Percentiles rank a stretch among this genome's conserved stretches.
Conservation (phyloP, 441 rosid genomes). For the Erodium trifolium region DNA sequence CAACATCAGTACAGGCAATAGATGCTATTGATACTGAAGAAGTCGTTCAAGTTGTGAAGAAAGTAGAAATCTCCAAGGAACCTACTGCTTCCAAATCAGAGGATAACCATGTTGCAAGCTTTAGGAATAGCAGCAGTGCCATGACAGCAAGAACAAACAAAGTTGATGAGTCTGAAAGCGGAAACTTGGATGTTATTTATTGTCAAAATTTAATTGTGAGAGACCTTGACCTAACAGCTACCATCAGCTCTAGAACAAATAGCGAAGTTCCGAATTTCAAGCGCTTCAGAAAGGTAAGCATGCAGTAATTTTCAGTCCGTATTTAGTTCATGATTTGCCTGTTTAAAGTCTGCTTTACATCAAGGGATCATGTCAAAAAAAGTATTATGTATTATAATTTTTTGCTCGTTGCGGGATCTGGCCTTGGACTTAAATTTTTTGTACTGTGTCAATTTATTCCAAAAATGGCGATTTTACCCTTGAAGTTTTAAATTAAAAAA, state of each 20-base stretch:
- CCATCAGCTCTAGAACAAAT: constrained; percentile 21
- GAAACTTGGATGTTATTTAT: constrained; percentile 57
- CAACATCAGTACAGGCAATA: constrained; percentile 29
- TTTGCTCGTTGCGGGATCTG: too few relatives aligned
- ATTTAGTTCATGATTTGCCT: too few relatives aligned
- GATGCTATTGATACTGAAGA: constrained; percentile 4
- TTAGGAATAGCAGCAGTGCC: constrained; percentile 16
- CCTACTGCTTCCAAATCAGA: constrained; percentile 25
- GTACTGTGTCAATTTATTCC: too few relatives aligned
- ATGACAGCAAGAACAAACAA: constrained; percentile 30
- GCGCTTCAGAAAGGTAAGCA: constrained; percentile 72
- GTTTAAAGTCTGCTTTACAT: too few relatives aligned
- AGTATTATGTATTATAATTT: too few relatives aligned
- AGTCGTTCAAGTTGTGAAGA: constrained; percentile 9
- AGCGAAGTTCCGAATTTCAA: constrained; percentile 53
- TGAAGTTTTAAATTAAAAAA: too few relatives aligned
- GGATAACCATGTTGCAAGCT: constrained; percentile 24
- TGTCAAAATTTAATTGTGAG: constrained; percentile 58
- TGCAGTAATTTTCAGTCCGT: not conserved
- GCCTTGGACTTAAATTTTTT: too few relatives aligned
- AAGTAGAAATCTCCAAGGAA: constrained; percentile 31
- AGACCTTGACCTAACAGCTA: constrained; percentile 26
- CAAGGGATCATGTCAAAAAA: too few relatives aligned
- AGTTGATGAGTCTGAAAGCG: constrained; percentile 41
- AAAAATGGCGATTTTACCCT: too few relatives aligned